A percentile compares a stretch with the other conserved stretches of the same genome.
These are phyloP conservation scores for Triticum dicoccoides DNA, from an alignment of 176 grass and related monocot genomes.

Conservation along the genomic window DNA sequence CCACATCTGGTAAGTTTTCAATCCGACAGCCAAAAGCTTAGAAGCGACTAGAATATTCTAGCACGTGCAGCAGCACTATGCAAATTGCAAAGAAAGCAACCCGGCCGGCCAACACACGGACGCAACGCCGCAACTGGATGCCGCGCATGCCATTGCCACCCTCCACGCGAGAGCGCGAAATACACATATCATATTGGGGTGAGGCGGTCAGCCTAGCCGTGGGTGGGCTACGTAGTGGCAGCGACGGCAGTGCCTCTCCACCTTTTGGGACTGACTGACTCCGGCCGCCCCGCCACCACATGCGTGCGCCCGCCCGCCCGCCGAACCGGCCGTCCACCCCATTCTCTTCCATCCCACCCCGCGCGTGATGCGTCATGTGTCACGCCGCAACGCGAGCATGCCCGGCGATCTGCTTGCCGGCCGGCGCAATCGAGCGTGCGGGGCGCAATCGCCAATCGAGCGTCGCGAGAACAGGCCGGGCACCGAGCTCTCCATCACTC, in stretches of 20 bases:
- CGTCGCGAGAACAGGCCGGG: not conserved
- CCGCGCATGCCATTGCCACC: not conserved
- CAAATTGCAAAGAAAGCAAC: not conserved
- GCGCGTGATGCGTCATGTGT: not conserved
- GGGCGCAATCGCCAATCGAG: too few species aligned
- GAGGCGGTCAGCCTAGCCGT: not conserved
- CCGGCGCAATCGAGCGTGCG: not conserved
- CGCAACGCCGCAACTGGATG: not conserved
- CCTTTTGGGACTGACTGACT: not conserved
- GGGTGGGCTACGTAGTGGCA: constrained; percentile 26
- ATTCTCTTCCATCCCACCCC: not conserved
- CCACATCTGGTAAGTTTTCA: not conserved
- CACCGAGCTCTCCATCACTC: not conserved
- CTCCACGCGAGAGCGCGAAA: not conserved
- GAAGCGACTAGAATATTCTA: not conserved
- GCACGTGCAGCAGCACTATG: not conserved
- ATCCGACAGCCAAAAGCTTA: not conserved
- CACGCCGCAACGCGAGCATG: not conserved
- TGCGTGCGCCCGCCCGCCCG: not conserved
- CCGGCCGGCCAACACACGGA: not conserved
- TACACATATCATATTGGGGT: not conserved
- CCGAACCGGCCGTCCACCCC: not conserved
- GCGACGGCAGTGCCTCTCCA: constrained; percentile 5
- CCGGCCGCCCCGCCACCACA: constrained; percentile 12
- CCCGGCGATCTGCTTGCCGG: not conserved